Evolutionary conservation across 345 rosid genomes (phyloP), one percentile per base, ranked within the genome.

Genomic region (Syzygium aromaticum): DNA sequence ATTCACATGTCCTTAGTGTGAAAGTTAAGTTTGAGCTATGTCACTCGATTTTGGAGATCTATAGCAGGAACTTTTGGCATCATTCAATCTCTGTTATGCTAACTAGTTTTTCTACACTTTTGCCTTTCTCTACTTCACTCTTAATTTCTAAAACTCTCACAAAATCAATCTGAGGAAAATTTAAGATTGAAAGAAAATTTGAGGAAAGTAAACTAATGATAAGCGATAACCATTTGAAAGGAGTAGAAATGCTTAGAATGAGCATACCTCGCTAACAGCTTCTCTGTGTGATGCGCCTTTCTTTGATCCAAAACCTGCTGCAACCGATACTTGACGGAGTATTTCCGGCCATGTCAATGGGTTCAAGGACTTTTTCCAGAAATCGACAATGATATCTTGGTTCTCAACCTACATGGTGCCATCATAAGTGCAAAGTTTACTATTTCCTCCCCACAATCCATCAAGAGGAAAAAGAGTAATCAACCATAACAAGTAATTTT

Each of bases 321-420:
- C 98, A 86, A 95, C 92, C 89, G 93, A 89, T 88, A 96, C 91
- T 93, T 95, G 99, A 84, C 93, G 96, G 89, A 98, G 87, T 90
- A 95, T 93, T 88, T 98, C 99, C 6, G 94, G 86, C 99, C 99
- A 98, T 77, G 99, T 98, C 84, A 98, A 94, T 87, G 99, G 95
- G 85, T 98, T 98, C 89, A 98, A 88, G 84, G 97, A 96, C 85
- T 89, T 91, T 89, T 92, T 95, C 99, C 99, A 98, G 90, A 94
- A 89, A 87, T 94, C 94, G 59, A 96, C 85, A 90, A 95, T 49
- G 89, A 86, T 90, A 89, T 91, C 92, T 87, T 94, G 96, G 90
- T 92, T 92, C 88, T 96, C 98, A 85, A 97, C 95, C 99, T 97
- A 91, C 61, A 52, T 89, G 54, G 85, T 73, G 13, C 86, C 49